Evolutionary conservation across 495 filamentous ascomycete genomes (phyloP).

Genomic region (Arthonia radiata): DNA sequence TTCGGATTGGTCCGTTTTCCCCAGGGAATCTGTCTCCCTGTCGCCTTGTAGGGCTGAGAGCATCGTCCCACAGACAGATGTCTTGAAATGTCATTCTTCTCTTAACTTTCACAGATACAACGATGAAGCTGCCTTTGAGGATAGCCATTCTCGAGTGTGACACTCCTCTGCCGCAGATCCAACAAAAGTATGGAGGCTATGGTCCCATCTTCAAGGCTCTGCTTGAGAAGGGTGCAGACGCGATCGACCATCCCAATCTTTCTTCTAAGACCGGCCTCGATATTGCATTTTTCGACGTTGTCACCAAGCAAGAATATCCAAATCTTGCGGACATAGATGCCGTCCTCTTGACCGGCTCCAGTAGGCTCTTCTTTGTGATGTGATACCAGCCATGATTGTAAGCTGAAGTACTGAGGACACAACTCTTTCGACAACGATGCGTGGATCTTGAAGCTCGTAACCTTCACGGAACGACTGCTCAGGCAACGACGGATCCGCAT

Average conservation of each 20-base stretch:
- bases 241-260: constrained; percentile 16
- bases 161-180: constrained; percentile 29
- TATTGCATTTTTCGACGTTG: constrained; percentile 43
- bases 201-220: constrained; percentile 44
- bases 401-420: no score
- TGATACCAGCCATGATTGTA: constrained; percentile 3
- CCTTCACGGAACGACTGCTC: constrained; percentile 35
- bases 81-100: no score
- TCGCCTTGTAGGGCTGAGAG: no score
- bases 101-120: no score
- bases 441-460: constrained; percentile 56
- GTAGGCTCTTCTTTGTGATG: constrained; percentile 5
- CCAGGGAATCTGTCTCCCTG: no score
- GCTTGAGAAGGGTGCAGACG: constrained; percentile 25
- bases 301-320: constrained; percentile 36
- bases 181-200: constrained; percentile 45
- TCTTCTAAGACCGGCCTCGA: constrained; percentile 20
- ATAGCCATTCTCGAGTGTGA: constrained; percentile 74
- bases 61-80: no score
- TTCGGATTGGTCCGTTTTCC: no score
- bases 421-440: constrained; percentile 41
- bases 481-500: constrained; percentile 34
- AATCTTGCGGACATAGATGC: constrained; percentile 50
- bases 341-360: constrained; percentile 56
- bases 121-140: constrained; percentile 35